Evolutionary conservation across 192 early-diverging fungal species (phyloP).

Genomic region (Paraglomus brasilianum): DNA sequence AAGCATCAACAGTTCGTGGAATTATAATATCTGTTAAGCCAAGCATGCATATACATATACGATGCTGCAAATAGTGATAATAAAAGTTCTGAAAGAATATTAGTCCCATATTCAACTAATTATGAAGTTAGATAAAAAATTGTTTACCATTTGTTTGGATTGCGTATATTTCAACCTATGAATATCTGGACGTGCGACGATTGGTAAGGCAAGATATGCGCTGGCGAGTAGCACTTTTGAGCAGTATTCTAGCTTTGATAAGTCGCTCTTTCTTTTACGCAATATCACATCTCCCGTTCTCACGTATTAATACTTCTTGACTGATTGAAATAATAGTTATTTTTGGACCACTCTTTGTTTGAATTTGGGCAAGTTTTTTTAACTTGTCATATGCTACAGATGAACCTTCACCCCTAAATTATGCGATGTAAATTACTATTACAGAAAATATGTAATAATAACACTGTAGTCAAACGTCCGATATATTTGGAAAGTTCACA

Average conservation of each 20-base stretch:
- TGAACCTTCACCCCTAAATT: constrained; percentile 11
- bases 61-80: neutral
- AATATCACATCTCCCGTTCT: neutral
- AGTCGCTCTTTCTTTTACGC: neutral
- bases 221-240: constrained; percentile 1
- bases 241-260: constrained; percentile 20
- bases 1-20: constrained; percentile 1
- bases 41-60: constrained; percentile 12
- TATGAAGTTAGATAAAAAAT: neutral
- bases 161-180: constrained; percentile 7
- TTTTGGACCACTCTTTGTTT: constrained; percentile 8
- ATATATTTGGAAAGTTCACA: no score
- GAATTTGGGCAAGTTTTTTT: constrained; percentile 15
- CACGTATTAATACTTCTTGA: constrained; percentile 10
- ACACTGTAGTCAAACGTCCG: no score
- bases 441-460: neutral
- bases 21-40: constrained; percentile 8
- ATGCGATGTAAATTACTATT: neutral
- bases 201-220: neutral
- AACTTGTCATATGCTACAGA: neutral
- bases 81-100: constrained; percentile 5
- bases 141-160: constrained; percentile 22
- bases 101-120: neutral
- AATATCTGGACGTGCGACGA: neutral
- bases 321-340: constrained; percentile 2